Conservation (phyloP, 208 protist genomes). For the Trypanosoma melophagium region DNA sequence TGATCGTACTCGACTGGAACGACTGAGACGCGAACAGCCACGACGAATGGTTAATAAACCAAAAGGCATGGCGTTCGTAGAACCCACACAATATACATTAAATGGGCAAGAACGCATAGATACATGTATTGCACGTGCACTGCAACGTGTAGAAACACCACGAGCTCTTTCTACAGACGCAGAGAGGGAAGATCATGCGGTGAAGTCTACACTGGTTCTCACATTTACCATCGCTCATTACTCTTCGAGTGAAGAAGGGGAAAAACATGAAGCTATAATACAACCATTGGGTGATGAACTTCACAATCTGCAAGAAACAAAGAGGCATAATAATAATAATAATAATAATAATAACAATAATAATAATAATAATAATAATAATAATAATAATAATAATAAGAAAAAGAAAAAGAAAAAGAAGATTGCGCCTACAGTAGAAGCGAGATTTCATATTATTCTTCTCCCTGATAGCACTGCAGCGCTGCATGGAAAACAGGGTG, state of each 20-base stretch:
- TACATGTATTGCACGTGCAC: constrained; percentile 6
- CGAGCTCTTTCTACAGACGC: constrained; percentile 14
- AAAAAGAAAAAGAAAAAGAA: background rate
- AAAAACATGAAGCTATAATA: background rate
- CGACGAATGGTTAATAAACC: constrained; percentile 20
- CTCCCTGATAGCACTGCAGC: constrained; percentile 26
- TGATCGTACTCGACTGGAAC: constrained; percentile 4
- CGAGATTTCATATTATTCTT: constrained; percentile 25
- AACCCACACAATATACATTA: constrained; percentile 10
- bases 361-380: too few relatives aligned
- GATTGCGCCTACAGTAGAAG: background rate
- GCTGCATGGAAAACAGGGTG: constrained; percentile 15
- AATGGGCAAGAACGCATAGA: background rate
- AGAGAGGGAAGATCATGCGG: constrained; percentile 27
- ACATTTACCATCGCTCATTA: constrained; percentile 20
- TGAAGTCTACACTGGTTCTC: constrained; percentile 25
- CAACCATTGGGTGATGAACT: background rate
- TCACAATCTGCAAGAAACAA: background rate
- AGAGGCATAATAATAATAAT: constrained; percentile 3
- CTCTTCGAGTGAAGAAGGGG: background rate
- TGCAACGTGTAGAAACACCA: constrained; percentile 23
- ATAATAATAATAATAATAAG: background rate
- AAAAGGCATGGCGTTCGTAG: constrained; percentile 21
- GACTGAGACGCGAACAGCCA: constrained; percentile 5
- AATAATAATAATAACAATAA: too few relatives aligned